Evolutionary conservation across 352 stramenopile species (phyloP).

Genomic region (Globisporangium cystogenes): DNA sequence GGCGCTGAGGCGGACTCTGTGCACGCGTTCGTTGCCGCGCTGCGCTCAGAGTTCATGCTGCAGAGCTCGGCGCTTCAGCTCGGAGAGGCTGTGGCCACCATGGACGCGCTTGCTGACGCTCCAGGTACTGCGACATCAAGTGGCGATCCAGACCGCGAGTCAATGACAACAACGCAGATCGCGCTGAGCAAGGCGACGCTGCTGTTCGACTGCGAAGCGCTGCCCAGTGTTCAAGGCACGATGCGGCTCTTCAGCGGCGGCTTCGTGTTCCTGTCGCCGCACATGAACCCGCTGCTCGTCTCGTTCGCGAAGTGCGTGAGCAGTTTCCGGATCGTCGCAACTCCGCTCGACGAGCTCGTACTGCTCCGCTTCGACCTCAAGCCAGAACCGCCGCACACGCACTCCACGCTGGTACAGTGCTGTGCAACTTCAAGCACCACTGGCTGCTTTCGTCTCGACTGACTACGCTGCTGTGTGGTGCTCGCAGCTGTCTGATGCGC

Average conservation of each 20-base stretch:
- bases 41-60: constrained; percentile 69
- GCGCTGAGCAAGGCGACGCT: constrained; percentile 31
- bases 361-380: constrained; percentile 55
- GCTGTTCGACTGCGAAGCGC: constrained; percentile 38
- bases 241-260: constrained; percentile 52
- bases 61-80: constrained; percentile 40
- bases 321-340: constrained; percentile 43
- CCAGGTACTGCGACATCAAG: not conserved
- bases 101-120: constrained; percentile 25
- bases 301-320: constrained; percentile 53
- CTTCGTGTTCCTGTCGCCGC: constrained; percentile 49
- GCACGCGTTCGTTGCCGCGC: constrained; percentile 23
- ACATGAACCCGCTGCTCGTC: constrained; percentile 56
- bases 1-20: constrained; percentile 42
- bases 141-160: not conserved
- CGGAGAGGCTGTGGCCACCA: constrained; percentile 25
- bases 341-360: constrained; percentile 57
- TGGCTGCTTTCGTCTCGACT: not conserved
- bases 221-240: constrained; percentile 35
- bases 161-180: constrained; percentile 5
- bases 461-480: not conserved
- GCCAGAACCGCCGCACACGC: constrained; percentile 11
- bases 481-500: constrained; percentile 23
- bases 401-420: constrained; percentile 19
- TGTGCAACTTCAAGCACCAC: not conserved